Evolutionary conservation across 2,329 filamentous ascomycete genomes (phyloP).

Genomic region (Cladophialophora immunda): DNA sequence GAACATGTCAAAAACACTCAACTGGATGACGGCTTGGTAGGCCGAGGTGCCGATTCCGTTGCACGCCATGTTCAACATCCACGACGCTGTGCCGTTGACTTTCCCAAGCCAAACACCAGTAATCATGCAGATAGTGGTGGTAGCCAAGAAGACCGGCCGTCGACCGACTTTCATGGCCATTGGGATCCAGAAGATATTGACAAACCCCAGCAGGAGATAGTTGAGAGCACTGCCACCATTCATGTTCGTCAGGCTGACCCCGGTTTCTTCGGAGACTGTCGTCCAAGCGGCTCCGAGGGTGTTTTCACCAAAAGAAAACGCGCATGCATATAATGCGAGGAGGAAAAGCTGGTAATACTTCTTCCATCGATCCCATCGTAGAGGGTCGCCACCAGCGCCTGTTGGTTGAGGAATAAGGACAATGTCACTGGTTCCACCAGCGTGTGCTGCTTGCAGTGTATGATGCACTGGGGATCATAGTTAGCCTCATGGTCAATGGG

Average conservation of each 20-base stretch:
- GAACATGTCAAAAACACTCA: constrained; percentile 58
- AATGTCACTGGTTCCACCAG: constrained; percentile 42
- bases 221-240: constrained; percentile 53
- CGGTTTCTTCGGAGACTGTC: constrained; percentile 50
- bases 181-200: constrained; percentile 54
- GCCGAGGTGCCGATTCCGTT: constrained; percentile 68
- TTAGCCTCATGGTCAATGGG: background rate
- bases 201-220: constrained; percentile 52
- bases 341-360: constrained; percentile 53
- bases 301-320: constrained; percentile 53
- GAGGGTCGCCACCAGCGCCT: constrained; percentile 44
- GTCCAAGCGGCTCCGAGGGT: constrained; percentile 55
- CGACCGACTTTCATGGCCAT: constrained; percentile 59
- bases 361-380: constrained; percentile 49
- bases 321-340: constrained; percentile 52
- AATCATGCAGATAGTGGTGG: constrained; percentile 61
- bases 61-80: constrained; percentile 65
- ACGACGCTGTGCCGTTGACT: constrained; percentile 69
- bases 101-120: constrained; percentile 66
- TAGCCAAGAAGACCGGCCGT: constrained; percentile 62
- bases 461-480: constrained; percentile 28
- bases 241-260: constrained; percentile 51
- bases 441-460: constrained; percentile 40
- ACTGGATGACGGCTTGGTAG: constrained; percentile 52
- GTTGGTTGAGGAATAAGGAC: constrained; percentile 48